phyloP scores from a whole-genome alignment of 169 alveolate species.

The Eimeria praecox region DNA sequence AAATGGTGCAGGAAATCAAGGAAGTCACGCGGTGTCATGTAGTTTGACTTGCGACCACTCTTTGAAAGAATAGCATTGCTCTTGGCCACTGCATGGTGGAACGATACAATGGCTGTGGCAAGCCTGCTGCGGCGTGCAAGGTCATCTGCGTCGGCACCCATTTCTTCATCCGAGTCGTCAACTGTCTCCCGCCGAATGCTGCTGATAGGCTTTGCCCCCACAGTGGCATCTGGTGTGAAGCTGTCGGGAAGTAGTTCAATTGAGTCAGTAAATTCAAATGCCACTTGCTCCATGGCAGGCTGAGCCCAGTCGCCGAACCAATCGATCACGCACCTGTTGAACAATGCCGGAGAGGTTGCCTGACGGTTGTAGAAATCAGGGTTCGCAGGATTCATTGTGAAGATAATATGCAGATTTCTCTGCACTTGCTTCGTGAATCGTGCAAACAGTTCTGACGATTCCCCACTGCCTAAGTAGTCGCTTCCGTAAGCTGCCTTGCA shows the following conservation, averaged over 20 bases:
- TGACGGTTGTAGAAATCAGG: slow-evolving; percentile 98
- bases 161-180: slow-evolving; percentile 84
- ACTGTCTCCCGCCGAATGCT: slow-evolving; percentile 64
- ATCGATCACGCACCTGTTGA: slow-evolving; percentile 98
- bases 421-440: slow-evolving; percentile 97
- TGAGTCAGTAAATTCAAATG: slow-evolving; percentile 82
- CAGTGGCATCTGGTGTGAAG: slow-evolving; percentile 78
- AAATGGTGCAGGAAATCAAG: slow-evolving; percentile 97
- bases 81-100: slow-evolving; percentile 91
- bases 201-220: slow-evolving; percentile 67
- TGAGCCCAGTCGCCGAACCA: slow-evolving; percentile 99
- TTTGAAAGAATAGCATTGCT: slow-evolving; percentile 89
- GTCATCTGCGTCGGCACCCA: slow-evolving; percentile 31
- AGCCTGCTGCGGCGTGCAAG: slow-evolving; percentile 86
- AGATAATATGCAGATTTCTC: slow-evolving; percentile 98
- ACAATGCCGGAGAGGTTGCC: slow-evolving; percentile 98
- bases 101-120: slow-evolving; percentile 90
- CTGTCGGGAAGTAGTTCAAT: slow-evolving; percentile 77
- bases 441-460: slow-evolving; percentile 95
- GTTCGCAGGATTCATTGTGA: slow-evolving; percentile 99
- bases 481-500: slow-evolving; percentile 91
- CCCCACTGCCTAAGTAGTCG: slow-evolving; percentile 77
- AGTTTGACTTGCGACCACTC: slow-evolving; percentile 94
- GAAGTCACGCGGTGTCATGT: slow-evolving; percentile 98
- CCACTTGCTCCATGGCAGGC: slow-evolving; percentile 95